Evolutionary conservation across 495 filamentous ascomycete species (phyloP).

Genomic region (Staphylotrichum longicolle): DNA sequence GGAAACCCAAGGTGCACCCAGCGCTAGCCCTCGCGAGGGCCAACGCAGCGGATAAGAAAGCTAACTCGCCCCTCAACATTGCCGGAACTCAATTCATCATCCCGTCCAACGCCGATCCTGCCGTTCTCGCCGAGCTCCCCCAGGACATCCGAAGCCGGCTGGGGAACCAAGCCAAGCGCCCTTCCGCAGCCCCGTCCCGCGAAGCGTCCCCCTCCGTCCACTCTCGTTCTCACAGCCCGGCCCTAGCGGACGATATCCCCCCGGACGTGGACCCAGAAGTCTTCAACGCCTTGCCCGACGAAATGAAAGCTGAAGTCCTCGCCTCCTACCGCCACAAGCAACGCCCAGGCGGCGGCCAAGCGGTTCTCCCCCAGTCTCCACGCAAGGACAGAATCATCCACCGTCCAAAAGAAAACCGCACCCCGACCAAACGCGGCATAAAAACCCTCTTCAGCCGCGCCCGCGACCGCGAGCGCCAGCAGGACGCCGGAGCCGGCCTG

Average conservation of each 20-base stretch:
- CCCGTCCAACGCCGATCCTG: constrained; percentile 73
- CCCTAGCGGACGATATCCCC: constrained; percentile 34
- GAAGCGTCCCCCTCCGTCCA: constrained; percentile 26
- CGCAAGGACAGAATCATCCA: constrained; percentile 51
- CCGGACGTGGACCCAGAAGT: constrained; percentile 68
- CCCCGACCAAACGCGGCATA: constrained; percentile 56
- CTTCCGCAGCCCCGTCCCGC: constrained; percentile 23
- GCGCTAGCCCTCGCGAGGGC: constrained; percentile 54
- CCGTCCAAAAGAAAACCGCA: constrained; percentile 50
- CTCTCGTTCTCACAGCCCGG: constrained; percentile 45
- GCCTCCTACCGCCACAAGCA: constrained; percentile 56
- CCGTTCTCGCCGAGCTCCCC: constrained; percentile 73
- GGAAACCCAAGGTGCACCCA: constrained; percentile 58
- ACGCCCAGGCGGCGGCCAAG: constrained; percentile 23
- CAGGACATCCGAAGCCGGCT: constrained; percentile 74
- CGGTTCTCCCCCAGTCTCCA: constrained; percentile 56
- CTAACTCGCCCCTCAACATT: constrained; percentile 68
- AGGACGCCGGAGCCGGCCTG: constrained; percentile 19
- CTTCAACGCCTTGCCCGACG: constrained; percentile 74
- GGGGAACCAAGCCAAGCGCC: constrained; percentile 40
- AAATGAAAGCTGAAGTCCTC: constrained; percentile 77
- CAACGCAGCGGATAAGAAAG: constrained; percentile 55
- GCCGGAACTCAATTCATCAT: constrained; percentile 85
- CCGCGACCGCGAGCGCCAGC: constrained; percentile 39
- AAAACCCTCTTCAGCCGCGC: constrained; percentile 47